Evolutionary conservation across 805 yeast species (phyloP).

Genomic region (Kregervanrija pseudodelftensis): DNA sequence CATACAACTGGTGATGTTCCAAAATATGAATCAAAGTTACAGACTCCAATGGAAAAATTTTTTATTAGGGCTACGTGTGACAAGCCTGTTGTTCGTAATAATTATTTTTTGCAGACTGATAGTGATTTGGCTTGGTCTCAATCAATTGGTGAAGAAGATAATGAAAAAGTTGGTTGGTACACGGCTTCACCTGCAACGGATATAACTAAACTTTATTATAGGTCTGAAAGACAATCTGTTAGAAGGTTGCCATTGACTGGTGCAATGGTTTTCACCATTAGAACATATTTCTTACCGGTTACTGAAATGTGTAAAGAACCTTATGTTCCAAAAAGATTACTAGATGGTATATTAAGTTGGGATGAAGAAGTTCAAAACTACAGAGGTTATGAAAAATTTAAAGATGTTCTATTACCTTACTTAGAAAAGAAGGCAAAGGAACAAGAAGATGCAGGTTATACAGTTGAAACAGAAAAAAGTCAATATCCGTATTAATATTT

Average conservation of each 20-base stretch:
- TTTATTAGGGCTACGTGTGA: constrained; percentile 50
- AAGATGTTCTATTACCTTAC: constrained; percentile 49
- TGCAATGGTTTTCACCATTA: constrained; percentile 49
- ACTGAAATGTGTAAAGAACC: constrained; percentile 51
- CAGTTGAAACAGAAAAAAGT: constrained; percentile 32
- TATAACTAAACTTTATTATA: constrained; percentile 41
- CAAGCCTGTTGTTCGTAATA: constrained; percentile 60
- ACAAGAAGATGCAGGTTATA: constrained; percentile 39
- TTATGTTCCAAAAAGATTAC: constrained; percentile 50
- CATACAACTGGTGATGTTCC: constrained; percentile 68
- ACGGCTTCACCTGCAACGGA: constrained; percentile 46
- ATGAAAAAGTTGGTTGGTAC: constrained; percentile 54
- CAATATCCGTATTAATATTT: constrained; percentile 34
- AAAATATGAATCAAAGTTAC: constrained; percentile 49
- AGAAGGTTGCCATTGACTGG: constrained; percentile 56
- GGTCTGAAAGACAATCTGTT: constrained; percentile 60
- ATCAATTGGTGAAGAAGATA: constrained; percentile 53
- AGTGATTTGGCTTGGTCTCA: constrained; percentile 56
- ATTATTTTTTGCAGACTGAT: constrained; percentile 61
- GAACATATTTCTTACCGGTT: constrained; percentile 57
- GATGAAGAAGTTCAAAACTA: constrained; percentile 51
- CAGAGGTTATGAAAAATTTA: constrained; percentile 49
- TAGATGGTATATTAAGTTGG: constrained; percentile 57
- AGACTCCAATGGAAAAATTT: constrained; percentile 60
- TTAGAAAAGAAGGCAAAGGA: constrained; percentile 39